These are phyloP conservation scores for Fusarium brevicatenulatum DNA, from an alignment of 2,329 filamentous ascomycete species.

Conservation along the genomic window DNA sequence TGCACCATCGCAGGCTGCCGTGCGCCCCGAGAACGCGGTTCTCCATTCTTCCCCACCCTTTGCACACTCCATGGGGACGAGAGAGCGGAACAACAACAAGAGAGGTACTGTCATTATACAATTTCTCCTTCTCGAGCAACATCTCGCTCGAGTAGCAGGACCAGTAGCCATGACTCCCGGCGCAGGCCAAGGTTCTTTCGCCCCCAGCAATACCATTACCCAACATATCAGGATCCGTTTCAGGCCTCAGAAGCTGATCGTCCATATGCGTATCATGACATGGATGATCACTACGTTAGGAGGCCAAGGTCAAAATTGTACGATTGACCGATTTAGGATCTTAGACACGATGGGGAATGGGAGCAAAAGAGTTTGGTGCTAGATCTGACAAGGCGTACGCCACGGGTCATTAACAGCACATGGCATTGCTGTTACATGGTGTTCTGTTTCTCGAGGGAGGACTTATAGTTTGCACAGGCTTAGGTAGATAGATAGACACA, in stretches of 20 bases:
- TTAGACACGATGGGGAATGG: background rate
- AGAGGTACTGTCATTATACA: accelerated
- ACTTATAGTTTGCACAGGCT: background rate
- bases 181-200: background rate
- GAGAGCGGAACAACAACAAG: background rate
- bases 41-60: background rate
- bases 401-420: background rate
- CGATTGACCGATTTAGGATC: background rate
- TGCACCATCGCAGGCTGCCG: conserved; percentile 8
- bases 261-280: background rate
- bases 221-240: background rate
- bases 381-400: background rate
- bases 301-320: too few relatives aligned
- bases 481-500: background rate
- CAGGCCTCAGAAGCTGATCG: background rate
- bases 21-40: background rate
- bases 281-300: too few relatives aligned
- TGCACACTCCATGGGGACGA: background rate
- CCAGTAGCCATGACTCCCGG: background rate
- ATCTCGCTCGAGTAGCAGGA: background rate
- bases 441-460: background rate
- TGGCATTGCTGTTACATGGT: background rate
- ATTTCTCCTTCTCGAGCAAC: background rate
- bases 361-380: background rate
- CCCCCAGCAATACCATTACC: background rate